These are phyloP conservation scores for Colletotrichum siamense DNA, from an alignment of 2,329 filamentous ascomycete species.

Conservation along the genomic window DNA sequence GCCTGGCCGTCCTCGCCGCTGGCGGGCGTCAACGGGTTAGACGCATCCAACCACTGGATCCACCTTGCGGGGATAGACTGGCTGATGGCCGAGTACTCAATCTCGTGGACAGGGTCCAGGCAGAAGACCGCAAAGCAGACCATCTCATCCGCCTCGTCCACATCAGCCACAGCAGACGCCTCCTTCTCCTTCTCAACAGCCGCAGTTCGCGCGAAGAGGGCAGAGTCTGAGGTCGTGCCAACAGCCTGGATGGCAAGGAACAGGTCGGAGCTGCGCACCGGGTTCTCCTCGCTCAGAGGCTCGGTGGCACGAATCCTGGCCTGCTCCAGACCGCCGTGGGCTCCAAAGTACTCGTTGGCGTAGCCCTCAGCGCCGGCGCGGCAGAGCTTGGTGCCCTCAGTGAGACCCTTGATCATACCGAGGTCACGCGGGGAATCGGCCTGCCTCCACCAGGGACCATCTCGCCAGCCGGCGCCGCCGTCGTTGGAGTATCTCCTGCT, in stretches of 20 bases:
- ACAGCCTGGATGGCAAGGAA: conserved; percentile 96
- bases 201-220: conserved; percentile 70
- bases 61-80: conserved; percentile 85
- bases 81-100: conserved; percentile 83
- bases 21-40: conserved; percentile 60
- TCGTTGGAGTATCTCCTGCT: conserved; percentile 69
- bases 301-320: conserved; percentile 83
- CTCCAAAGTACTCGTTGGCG: conserved; percentile 81
- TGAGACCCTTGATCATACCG: conserved; percentile 78
- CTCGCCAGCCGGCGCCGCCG: conserved; percentile 76
- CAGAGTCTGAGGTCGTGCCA: conserved; percentile 64
- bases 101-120: conserved; percentile 88
- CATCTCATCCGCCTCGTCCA: conserved; percentile 62
- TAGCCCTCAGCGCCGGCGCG: conserved; percentile 90
- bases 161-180: conserved; percentile 55
- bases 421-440: conserved; percentile 74
- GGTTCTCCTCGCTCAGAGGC: conserved; percentile 81
- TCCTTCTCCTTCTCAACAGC: conserved; percentile 61
- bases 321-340: conserved; percentile 78
- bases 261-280: conserved; percentile 90
- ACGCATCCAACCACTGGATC: conserved; percentile 89
- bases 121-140: conserved; percentile 81
- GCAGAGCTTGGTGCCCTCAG: conserved; percentile 90
- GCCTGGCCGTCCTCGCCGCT: conserved; percentile 52
- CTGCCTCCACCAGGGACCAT: conserved; percentile 96